phyloP scores from a whole-genome alignment of 805 yeast species.

The Metschnikowia hibisci region DNA sequence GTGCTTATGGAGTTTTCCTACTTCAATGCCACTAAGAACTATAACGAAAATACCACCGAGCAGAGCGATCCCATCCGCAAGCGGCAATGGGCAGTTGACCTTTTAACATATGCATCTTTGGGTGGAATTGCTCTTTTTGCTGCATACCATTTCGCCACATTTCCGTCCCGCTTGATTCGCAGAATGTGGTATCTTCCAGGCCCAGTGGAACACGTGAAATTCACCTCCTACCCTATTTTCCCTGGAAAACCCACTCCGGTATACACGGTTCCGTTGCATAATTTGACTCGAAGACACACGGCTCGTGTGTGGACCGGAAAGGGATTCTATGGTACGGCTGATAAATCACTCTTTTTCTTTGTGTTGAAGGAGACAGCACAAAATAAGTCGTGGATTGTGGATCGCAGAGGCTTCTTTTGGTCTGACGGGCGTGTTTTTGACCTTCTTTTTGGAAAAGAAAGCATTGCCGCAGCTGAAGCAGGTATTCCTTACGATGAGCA shows the following conservation, averaged over 20 bases:
- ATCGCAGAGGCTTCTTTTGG: constrained; percentile 87
- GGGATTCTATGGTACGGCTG: constrained; percentile 82
- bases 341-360: constrained; percentile 69
- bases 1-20: constrained; percentile 55
- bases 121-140: constrained; percentile 26
- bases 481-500: constrained; percentile 62
- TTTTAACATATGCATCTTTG: constrained; percentile 27
- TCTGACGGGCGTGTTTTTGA: constrained; percentile 87
- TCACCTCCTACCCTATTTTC: constrained; percentile 70
- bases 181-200: constrained; percentile 76
- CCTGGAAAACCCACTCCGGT: constrained; percentile 80
- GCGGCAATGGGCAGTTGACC: constrained; percentile 33
- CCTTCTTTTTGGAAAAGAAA: constrained; percentile 73
- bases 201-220: constrained; percentile 50
- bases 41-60: constrained; percentile 49
- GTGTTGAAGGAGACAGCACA: constrained; percentile 53
- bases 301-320: constrained; percentile 81
- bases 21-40: constrained; percentile 48
- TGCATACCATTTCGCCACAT: constrained; percentile 29
- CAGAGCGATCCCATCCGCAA: constrained; percentile 40
- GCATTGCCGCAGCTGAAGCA: constrained; percentile 70
- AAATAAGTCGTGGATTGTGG: constrained; percentile 69
- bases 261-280: constrained; percentile 57
- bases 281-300: constrained; percentile 52
- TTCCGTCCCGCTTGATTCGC: constrained; percentile 70